Evolutionary conservation across 1,284 basidiomycete species (phyloP).

Genomic region (Mycena sp.): DNA sequence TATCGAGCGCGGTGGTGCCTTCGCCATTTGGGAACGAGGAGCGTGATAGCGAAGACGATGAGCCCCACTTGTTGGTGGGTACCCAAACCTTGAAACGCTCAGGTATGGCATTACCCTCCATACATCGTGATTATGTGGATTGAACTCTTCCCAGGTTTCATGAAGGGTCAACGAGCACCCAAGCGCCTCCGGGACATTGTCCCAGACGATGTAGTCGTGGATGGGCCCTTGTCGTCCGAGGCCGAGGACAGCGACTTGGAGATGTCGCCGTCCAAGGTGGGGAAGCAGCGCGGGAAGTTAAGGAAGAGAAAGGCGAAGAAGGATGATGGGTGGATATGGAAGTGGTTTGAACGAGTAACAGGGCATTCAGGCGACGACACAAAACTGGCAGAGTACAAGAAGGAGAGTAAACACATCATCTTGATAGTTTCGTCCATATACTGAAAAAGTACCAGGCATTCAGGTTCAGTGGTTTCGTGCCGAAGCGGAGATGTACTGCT

Average conservation of each 20-base stretch:
- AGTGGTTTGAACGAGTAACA: neutral
- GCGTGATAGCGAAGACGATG: neutral
- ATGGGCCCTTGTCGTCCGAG: neutral
- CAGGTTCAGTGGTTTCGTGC: slow-evolving; percentile 41
- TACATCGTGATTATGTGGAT: neutral
- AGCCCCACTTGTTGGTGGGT: neutral
- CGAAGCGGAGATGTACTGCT: slow-evolving; percentile 41
- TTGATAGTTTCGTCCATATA: too few species aligned
- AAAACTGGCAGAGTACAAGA: neutral
- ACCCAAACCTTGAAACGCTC: slow-evolving; percentile 4
- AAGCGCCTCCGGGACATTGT: slow-evolving; percentile 7
- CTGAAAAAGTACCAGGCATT: slow-evolving; percentile 31
- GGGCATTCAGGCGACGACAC: neutral
- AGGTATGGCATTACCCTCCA: neutral
- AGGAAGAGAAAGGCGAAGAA: neutral
- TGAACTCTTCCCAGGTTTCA: neutral
- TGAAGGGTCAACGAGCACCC: neutral
- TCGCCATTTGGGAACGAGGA: neutral
- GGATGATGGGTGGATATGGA: slow-evolving; percentile 23
- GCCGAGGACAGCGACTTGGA: slow-evolving; percentile 1
- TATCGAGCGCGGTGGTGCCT: neutral
- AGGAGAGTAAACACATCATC: neutral
- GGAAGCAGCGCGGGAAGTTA: neutral
- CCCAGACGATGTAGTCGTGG: neutral
- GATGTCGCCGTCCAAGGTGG: neutral